Percentiles rank a stretch among this genome's conserved stretches.
Conservation (phyloP, 352 stramenopile genomes). For the Phytophthora tentaculata region DNA sequence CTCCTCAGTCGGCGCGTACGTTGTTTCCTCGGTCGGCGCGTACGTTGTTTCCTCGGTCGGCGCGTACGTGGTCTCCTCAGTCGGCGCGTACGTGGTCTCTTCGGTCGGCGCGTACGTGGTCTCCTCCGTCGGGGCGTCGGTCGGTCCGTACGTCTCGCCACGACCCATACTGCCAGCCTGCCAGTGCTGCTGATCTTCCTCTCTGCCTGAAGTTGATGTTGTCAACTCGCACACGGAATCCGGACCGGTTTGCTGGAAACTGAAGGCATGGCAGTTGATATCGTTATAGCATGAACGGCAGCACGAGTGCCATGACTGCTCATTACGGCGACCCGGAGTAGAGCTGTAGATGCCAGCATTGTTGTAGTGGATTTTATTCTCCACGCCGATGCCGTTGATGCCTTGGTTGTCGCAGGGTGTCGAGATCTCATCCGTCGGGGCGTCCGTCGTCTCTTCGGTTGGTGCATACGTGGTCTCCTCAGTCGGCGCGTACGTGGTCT, state of each 20-base stretch:
- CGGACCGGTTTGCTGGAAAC: neutral
- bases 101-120: neutral
- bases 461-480: no score
- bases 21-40: neutral
- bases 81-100: neutral
- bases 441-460: neutral
- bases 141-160: no score
- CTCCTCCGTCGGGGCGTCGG: neutral
- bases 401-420: slow-evolving; percentile 11
- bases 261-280: slow-evolving; percentile 1
- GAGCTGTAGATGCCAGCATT: neutral
- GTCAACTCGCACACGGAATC: neutral
- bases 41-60: neutral
- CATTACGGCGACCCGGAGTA: neutral
- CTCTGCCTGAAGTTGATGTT: neutral
- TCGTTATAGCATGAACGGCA: slow-evolving; percentile 1
- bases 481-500: no score
- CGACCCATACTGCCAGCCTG: slow-evolving; percentile 9
- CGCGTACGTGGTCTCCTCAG: neutral
- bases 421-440: no score
- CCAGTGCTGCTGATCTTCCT: neutral
- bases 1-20: neutral
- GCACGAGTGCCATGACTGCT: slow-evolving; percentile 5
- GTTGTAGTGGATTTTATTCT: slow-evolving; percentile 1
- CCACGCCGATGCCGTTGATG: slow-evolving; percentile 6